Evolutionary conservation across 805 yeast genomes (phyloP).

Genomic region (Saturnispora ahearnii): DNA sequence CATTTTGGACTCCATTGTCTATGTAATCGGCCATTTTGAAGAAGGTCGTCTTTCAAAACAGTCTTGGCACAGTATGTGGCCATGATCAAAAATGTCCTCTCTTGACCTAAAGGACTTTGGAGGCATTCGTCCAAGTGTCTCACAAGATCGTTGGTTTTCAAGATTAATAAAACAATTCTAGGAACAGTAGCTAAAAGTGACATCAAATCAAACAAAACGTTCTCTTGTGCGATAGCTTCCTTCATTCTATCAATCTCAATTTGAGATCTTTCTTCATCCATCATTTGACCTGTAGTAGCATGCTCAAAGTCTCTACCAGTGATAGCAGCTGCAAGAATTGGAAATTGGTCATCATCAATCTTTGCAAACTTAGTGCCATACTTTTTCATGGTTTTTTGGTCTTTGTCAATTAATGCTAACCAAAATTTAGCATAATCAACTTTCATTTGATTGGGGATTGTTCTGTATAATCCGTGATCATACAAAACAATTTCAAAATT

Average conservation of each 20-base stretch:
- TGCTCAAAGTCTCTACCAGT: slow-evolving; percentile 86
- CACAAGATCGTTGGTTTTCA: slow-evolving; percentile 91
- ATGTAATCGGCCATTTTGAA: slow-evolving; percentile 7
- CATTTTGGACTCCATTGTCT: slow-evolving; percentile 18
- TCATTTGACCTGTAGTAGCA: slow-evolving; percentile 57
- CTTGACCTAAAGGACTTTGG: slow-evolving; percentile 76
- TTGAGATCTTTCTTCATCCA: slow-evolving; percentile 39
- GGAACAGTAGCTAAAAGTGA: slow-evolving; percentile 71
- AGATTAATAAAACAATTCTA: slow-evolving; percentile 69
- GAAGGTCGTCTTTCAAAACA: slow-evolving; percentile 54
- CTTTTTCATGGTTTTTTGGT: slow-evolving; percentile 53
- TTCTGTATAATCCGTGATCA: slow-evolving; percentile 91
- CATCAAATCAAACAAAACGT: slow-evolving; percentile 70
- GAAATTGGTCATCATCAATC: slow-evolving; percentile 67
- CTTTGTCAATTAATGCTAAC: slow-evolving; percentile 74
- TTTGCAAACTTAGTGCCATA: slow-evolving; percentile 78
- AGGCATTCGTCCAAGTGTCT: slow-evolving; percentile 80
- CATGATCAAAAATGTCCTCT: slow-evolving; percentile 79
- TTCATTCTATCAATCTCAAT: slow-evolving; percentile 67
- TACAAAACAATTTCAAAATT: slow-evolving; percentile 88
- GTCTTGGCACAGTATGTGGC: slow-evolving; percentile 82
- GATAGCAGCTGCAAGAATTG: slow-evolving; percentile 82
- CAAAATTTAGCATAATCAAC: slow-evolving; percentile 85
- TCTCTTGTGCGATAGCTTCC: slow-evolving; percentile 47
- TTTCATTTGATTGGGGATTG: slow-evolving; percentile 68